Evolutionary conservation across 1,284 basidiomycete genomes (phyloP).

Genomic region (Erythrobasidium hasegawianum): DNA sequence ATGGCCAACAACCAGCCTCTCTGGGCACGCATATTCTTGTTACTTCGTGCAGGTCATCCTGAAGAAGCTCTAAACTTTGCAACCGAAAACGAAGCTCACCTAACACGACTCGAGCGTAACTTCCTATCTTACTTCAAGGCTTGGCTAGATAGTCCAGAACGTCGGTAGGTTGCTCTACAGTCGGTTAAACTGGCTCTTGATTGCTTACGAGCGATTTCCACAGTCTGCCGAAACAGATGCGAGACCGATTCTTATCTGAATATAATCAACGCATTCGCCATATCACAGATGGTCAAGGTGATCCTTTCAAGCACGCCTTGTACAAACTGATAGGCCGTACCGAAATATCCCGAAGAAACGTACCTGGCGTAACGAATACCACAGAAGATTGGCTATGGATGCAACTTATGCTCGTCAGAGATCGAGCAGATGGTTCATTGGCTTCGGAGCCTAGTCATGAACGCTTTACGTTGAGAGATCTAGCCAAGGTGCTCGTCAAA

Average conservation of each 20-base stretch:
- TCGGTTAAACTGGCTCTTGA: no score
- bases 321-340: conserved; percentile 94
- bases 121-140: conserved; percentile 80
- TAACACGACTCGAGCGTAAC: conserved; percentile 74
- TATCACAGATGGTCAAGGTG: conserved; percentile 62
- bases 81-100: conserved; percentile 64
- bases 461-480: conserved; percentile 67
- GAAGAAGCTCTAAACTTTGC: conserved; percentile 77
- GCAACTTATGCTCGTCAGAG: conserved; percentile 72
- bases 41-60: conserved; percentile 78
- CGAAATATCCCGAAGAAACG: conserved; percentile 75
- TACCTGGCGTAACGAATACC: conserved; percentile 78
- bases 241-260: conserved; percentile 77
- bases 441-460: conserved; percentile 61
- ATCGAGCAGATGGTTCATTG: conserved; percentile 53
- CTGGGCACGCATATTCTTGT: conserved; percentile 89
- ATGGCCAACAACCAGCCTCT: conserved; percentile 77
- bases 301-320: conserved; percentile 91
- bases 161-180: conserved; percentile 66
- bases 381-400: conserved; percentile 99
- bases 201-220: no score
- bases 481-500: conserved; percentile 74
- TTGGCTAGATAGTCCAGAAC: conserved; percentile 77
- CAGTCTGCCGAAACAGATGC: conserved; percentile 65
- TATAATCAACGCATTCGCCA: conserved; percentile 92